Evolutionary conservation across 352 stramenopile species (phyloP).

Genomic region (Phytopythium litorale): DNA sequence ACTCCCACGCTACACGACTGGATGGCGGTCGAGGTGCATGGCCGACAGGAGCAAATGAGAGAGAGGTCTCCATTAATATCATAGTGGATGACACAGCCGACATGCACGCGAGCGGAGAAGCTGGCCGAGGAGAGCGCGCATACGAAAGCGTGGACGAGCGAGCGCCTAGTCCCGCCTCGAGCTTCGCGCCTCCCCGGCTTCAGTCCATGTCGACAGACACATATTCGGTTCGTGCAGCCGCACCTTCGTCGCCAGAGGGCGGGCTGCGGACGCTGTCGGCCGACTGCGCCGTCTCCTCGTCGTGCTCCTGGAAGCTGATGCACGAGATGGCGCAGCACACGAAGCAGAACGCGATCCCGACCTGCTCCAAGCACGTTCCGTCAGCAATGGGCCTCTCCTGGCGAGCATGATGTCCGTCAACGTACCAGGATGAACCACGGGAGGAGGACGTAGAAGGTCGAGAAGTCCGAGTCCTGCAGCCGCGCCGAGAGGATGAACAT

Average conservation of each 20-base stretch:
- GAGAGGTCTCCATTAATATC: slow-evolving; percentile 6
- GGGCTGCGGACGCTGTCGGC: slow-evolving; percentile 34
- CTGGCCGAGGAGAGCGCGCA: background rate
- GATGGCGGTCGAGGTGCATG: background rate
- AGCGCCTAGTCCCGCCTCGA: background rate
- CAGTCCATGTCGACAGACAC: slow-evolving; percentile 56
- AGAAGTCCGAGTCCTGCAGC: slow-evolving; percentile 68
- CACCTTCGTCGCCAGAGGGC: slow-evolving; percentile 59
- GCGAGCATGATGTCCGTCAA: slow-evolving; percentile 16
- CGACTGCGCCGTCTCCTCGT: slow-evolving; percentile 22
- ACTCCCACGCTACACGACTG: slow-evolving; percentile 1
- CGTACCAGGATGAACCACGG: slow-evolving; percentile 81
- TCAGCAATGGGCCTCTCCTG: too few species aligned
- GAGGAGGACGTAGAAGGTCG: slow-evolving; percentile 74
- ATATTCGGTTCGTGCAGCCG: slow-evolving; percentile 54
- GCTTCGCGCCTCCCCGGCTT: slow-evolving; percentile 7
- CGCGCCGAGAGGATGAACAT: slow-evolving; percentile 79
- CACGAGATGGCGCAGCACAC: slow-evolving; percentile 77
- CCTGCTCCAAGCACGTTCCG: slow-evolving; percentile 23
- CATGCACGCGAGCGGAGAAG: background rate
- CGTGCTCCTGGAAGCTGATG: slow-evolving; percentile 43
- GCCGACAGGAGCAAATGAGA: background rate
- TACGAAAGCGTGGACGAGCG: background rate
- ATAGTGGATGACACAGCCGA: slow-evolving; percentile 1
- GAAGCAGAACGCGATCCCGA: slow-evolving; percentile 68